Evolutionary conservation across 1,284 basidiomycete genomes (phyloP), one percentile per base, ranked within the genome.

Genomic region (Malassezia sympodialis): DNA sequence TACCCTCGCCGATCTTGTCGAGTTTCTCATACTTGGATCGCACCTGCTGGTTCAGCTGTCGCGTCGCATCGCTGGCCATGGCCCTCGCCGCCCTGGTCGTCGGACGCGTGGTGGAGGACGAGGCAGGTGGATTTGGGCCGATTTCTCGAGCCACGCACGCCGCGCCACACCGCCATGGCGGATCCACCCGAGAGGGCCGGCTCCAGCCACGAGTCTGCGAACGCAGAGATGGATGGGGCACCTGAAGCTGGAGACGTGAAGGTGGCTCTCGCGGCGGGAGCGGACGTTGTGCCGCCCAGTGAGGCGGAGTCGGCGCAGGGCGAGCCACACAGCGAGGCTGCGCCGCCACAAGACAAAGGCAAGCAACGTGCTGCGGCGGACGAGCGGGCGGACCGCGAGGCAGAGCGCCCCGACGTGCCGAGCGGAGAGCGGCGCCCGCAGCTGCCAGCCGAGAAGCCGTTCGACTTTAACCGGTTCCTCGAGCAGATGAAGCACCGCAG

Each of bases 1-100:
- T 87, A 77, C 93, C 94, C 77, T 98, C 93, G 72, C 93, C 93
- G 27, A 62, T 62, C 58, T 69, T 62, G 35, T 65, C 59, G 27
- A 61, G 53, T 49, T 64, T 67, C 39, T 60, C 56, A 41, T 63
- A 65, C 19, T 63, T 53, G 51, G 61, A 58, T 40, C 62, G 64
- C 23, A 68, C 58, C 45, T 59, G 53, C 26, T 63, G 47, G 19
- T 68, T 68, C 27, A 37, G 8, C 12, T 19, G n/a, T 30, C 61
- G 62, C 19, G 61, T 61, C 26, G 62, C 62, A 7, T 58, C 62
- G 10, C 63, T 58, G n/a, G 64, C 64, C 66, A 68, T 68, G 19
- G 44, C 26, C 26, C 8, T 11, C n/a, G 6, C 11, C 41, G n/a
- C 26, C 3, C 32, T 6, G 7, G 31, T 12, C 11, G 31, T 32